These are phyloP conservation scores for Trypanosoma melophagium DNA, from an alignment of 208 protist species.

Conservation along the genomic window DNA sequence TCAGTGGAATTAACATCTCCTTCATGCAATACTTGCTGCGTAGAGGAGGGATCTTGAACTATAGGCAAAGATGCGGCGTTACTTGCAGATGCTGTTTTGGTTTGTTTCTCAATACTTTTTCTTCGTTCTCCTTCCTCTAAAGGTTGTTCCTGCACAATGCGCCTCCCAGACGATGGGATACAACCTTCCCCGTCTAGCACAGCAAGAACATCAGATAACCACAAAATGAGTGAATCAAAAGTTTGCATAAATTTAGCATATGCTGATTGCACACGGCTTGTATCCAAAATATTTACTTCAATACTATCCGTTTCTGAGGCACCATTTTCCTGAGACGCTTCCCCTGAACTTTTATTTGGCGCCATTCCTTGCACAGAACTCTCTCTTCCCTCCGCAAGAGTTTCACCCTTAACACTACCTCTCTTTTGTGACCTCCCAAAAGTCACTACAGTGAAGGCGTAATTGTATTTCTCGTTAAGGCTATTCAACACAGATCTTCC, in stretches of 20 bases:
- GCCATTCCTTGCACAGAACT: background rate
- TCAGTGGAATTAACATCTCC: background rate
- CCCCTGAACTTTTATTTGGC: background rate
- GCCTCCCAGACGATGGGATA: conserved; percentile 60
- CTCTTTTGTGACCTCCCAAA: background rate
- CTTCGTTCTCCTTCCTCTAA: conserved; percentile 7
- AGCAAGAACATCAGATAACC: conserved; percentile 42
- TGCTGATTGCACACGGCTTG: background rate
- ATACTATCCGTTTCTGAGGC: background rate
- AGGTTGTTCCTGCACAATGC: conserved; percentile 20
- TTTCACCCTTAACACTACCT: conserved; percentile 9
- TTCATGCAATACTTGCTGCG: conserved; percentile 2
- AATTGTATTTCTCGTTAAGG: conserved; percentile 26
- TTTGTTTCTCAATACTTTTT: background rate
- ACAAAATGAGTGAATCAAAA: conserved; percentile 45
- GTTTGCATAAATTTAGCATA: conserved; percentile 69
- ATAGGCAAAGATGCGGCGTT: background rate
- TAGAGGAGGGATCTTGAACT: background rate
- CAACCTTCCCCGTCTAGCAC: conserved; percentile 51
- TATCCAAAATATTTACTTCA: background rate
- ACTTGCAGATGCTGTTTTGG: background rate
- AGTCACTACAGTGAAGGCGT: conserved; percentile 25
- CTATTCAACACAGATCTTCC: conserved; percentile 10
- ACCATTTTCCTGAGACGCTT: background rate
- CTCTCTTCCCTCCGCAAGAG: background rate